phyloP scores from a whole-genome alignment of 1,284 basidiomycete species.

The Ustilago crameri region DNA sequence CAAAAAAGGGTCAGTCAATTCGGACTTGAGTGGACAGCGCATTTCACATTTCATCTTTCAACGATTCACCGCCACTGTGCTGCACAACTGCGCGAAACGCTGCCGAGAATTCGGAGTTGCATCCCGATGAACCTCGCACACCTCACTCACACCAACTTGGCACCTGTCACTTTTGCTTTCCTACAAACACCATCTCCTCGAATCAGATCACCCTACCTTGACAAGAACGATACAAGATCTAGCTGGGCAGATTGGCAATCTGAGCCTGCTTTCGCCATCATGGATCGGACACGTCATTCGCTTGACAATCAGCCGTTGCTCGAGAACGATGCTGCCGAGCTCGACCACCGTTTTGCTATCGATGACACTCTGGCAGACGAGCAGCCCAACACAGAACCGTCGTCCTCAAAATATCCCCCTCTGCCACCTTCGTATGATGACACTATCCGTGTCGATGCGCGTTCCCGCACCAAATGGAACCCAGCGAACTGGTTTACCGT shows the following conservation, averaged over 20 bases:
- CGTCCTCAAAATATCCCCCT: conserved; percentile 53
- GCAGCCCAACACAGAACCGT: conserved; percentile 16
- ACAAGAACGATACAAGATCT: background rate
- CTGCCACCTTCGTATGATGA: conserved; percentile 58
- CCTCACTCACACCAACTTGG: background rate
- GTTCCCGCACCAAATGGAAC: conserved; percentile 29
- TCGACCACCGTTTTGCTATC: conserved; percentile 56
- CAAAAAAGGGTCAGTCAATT: background rate
- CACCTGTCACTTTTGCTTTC: background rate
- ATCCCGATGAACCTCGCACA: background rate
- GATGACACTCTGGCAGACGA: conserved; percentile 45
- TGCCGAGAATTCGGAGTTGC: conserved; percentile 1
- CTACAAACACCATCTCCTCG: background rate
- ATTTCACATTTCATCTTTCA: background rate
- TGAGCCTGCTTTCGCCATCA: conserved; percentile 5
- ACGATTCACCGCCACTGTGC: conserved; percentile 2
- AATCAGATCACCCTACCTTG: too few relatives aligned
- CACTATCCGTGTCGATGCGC: conserved; percentile 39
- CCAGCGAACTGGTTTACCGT: conserved; percentile 40
- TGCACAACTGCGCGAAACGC: background rate
- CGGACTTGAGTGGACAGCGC: conserved; percentile 7
- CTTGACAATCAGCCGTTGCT: conserved; percentile 45
- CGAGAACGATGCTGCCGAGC: conserved; percentile 27
- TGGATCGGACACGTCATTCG: conserved; percentile 27
- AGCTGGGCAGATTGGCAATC: background rate